Conservation (phyloP, 176 grass and related monocot genomes). For the Microstegium vimineum region DNA sequence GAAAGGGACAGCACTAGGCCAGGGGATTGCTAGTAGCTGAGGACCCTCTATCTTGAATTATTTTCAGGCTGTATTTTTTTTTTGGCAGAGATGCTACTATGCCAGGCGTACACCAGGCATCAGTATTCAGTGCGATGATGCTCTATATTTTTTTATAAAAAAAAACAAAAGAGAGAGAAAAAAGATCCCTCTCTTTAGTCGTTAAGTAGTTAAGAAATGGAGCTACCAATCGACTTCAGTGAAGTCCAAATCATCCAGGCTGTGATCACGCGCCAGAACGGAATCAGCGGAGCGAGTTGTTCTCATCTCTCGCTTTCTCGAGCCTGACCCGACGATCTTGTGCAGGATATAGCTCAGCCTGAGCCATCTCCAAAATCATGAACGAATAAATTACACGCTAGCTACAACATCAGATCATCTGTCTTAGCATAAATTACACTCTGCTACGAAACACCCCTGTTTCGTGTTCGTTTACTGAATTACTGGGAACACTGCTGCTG, state of each 20-base stretch:
- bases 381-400: not conserved
- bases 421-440: no score
- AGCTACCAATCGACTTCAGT: constrained; percentile 25
- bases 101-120: constrained; percentile 21
- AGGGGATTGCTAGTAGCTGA: not conserved
- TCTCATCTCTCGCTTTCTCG: constrained; percentile 26
- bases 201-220: constrained; percentile 4
- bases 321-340: constrained; percentile 1
- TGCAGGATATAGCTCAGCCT: not conserved
- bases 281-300: constrained; percentile 35
- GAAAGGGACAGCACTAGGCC: constrained; percentile 27
- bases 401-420: constrained; percentile 8
- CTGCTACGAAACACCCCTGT: no score
- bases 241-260: constrained; percentile 51
- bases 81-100: not conserved
- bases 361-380: constrained; percentile 11
- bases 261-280: constrained; percentile 42
- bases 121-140: constrained; percentile 23
- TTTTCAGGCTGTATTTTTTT: not conserved
- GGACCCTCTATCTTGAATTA: not conserved
- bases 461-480: no score
- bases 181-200: not conserved
- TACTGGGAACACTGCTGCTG: not conserved
- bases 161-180: not conserved
- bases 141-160: not conserved